Evolutionary conservation across 2,329 filamentous ascomycete species (phyloP).

Genomic region (Stagonosporopsis chrysanthemi): DNA sequence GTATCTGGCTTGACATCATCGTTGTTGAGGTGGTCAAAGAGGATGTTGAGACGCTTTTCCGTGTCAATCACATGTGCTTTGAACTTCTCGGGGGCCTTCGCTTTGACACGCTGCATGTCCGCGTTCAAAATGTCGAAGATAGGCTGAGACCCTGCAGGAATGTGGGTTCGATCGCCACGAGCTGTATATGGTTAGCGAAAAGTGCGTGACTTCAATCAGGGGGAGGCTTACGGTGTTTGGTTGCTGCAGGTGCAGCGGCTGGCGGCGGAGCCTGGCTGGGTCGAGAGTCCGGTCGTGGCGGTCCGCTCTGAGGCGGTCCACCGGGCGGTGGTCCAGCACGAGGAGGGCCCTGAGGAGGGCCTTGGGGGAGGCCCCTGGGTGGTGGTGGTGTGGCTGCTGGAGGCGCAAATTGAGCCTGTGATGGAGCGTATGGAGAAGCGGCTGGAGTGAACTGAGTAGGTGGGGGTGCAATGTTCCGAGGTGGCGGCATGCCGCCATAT

Average conservation of each 20-base stretch:
- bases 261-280: slow-evolving; percentile 61
- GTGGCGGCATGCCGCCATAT: slow-evolving; percentile 47
- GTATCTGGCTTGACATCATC: slow-evolving; percentile 85
- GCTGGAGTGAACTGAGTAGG: slow-evolving; percentile 47
- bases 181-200: slow-evolving; percentile 49
- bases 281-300: slow-evolving; percentile 51
- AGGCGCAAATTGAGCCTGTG: slow-evolving; percentile 45
- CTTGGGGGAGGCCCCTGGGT: slow-evolving; percentile 50
- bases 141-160: slow-evolving; percentile 76
- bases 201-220: neutral
- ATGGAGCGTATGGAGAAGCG: slow-evolving; percentile 48
- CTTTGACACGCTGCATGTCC: slow-evolving; percentile 89
- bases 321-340: slow-evolving; percentile 48
- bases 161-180: slow-evolving; percentile 87
- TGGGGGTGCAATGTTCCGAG: slow-evolving; percentile 54
- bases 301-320: slow-evolving; percentile 48
- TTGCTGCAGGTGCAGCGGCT: slow-evolving; percentile 58
- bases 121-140: slow-evolving; percentile 81
- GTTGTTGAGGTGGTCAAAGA: slow-evolving; percentile 99
- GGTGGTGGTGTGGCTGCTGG: slow-evolving; percentile 54
- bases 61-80: slow-evolving; percentile 90
- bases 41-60: slow-evolving; percentile 86
- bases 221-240: slow-evolving; percentile 71
- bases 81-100: slow-evolving; percentile 85
- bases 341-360: slow-evolving; percentile 34